Base-by-base conservation (phyloP, 192 early-diverging fungal genomes). In the Backusella sp. region DNA sequence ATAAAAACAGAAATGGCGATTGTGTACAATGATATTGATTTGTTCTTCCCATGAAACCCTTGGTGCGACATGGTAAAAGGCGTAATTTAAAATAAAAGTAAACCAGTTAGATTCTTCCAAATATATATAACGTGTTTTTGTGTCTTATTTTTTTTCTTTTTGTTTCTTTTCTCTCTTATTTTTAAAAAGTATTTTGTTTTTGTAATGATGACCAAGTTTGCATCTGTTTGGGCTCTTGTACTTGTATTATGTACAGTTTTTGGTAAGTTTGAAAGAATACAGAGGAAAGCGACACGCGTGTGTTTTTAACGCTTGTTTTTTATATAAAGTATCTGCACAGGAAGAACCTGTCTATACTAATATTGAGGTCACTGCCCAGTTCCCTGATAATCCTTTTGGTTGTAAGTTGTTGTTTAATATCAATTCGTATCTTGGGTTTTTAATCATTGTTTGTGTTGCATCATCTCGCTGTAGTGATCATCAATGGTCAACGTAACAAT, bases 401-500 rank as follows among this genome's bases (percentile, higher is more conserved):
- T 68, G 83, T 84, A 82, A 73, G 80, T 81, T 76, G 21, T 21
- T 39, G n/a, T n/a, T 36, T 14, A 69, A 19, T 30, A 23, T 30
- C 23, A 19, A 53, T 68, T 32, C 59, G 66, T 35, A 21, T 42
- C n/a, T 46, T 53, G 11, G 32, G 32, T 28, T 6, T 41, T 23
- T 6, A 59, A 32, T 52, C 44, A 8, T 23, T 30, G 30, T 32
- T 23, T 66, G 66, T 11, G 34, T 35, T 66, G 32, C 30, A 28
- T 28, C 49, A 35, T n/a, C 41, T 72, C 32, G 12, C 1, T 9
- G 1, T 78, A 86, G 85, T 79, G 36, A 78, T 86, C n/a, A 69
- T 82, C 30, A 86, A 86, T 75, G 85, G 85, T 15, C 80, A 86
- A 65, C 67, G 73, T 39, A 86, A 83, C 52, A 82, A 77, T 52